Evolutionary conservation across 2,329 filamentous ascomycete species (phyloP).

Genomic region (Fusarium xyrophilum): DNA sequence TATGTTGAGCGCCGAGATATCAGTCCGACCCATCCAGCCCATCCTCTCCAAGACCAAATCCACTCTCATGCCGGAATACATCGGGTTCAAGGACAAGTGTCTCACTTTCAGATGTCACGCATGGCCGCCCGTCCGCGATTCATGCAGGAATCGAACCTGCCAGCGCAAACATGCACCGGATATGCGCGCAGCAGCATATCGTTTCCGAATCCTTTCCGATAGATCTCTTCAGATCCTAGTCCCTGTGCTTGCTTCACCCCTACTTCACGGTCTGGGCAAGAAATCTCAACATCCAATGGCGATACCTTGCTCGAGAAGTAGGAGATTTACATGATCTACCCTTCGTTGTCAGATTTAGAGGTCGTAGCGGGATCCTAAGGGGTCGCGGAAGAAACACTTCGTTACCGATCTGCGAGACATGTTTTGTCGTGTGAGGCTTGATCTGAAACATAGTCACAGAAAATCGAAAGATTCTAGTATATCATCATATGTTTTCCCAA

Average conservation of each 20-base stretch:
- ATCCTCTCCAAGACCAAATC: neutral
- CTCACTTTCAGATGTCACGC: conserved; percentile 21
- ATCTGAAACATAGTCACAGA: conserved; percentile 14
- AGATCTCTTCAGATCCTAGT: conserved; percentile 19
- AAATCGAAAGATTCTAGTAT: conserved; percentile 22
- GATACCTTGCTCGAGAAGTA: neutral
- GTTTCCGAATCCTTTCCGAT: conserved; percentile 11
- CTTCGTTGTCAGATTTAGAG: neutral
- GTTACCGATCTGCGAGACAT: conserved; percentile 13
- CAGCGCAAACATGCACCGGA: conserved; percentile 4
- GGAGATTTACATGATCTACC: conserved; percentile 21
- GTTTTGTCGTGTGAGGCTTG: conserved; percentile 15
- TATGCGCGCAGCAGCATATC: conserved; percentile 21
- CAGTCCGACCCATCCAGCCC: neutral
- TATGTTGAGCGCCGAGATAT: conserved; percentile 7
- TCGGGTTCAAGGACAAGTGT: conserved; percentile 13
- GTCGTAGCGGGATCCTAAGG: neutral
- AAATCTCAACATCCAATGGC: neutral
- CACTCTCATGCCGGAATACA: conserved; percentile 1
- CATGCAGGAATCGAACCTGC: conserved; percentile 5
- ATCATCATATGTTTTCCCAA: conserved; percentile 1
- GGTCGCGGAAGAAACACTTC: neutral
- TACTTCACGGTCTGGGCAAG: conserved; percentile 17
- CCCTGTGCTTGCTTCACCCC: neutral
- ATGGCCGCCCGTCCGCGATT: conserved; percentile 19